Conservation (phyloP, 2,329 filamentous ascomycete species). For the Cordyceps cateniannulata region DNA sequence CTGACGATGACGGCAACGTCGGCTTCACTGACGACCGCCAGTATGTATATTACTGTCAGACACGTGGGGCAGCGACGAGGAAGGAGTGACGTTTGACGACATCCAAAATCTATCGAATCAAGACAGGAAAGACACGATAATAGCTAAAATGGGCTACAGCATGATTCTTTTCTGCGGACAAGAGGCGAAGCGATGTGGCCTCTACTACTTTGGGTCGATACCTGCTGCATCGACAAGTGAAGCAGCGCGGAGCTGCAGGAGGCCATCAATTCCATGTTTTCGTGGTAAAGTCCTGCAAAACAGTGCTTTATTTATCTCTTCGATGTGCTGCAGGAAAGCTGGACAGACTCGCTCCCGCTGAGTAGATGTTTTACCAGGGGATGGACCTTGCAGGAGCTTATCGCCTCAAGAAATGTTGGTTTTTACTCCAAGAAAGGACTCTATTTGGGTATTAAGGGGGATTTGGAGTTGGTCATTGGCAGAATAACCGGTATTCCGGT, state of each 20-base stretch:
- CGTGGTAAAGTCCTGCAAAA: not conserved
- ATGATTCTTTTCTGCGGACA: not conserved
- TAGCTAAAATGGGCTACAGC: not conserved
- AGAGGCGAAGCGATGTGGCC: not conserved
- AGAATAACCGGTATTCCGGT: not conserved
- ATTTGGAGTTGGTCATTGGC: not conserved
- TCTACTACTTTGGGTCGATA: not conserved
- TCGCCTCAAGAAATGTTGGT: not conserved
- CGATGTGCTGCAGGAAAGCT: not conserved
- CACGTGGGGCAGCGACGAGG: not conserved
- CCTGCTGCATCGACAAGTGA: not conserved
- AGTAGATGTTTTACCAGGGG: not conserved
- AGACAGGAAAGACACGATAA: not conserved
- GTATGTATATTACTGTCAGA: not conserved
- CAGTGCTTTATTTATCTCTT: not conserved
- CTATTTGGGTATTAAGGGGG: not conserved
- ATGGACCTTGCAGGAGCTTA: not conserved
- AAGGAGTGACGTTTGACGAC: not conserved
- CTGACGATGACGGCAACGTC: not conserved
- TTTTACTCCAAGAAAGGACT: not conserved
- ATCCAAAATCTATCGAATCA: not conserved
- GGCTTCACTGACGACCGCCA: not conserved
- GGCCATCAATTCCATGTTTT: not conserved
- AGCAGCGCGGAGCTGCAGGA: not conserved
- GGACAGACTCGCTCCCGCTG: not conserved